These are phyloP conservation scores for Boletus insuetus DNA, from an alignment of 768 basidiomycete genomes.

Conservation along the genomic window DNA sequence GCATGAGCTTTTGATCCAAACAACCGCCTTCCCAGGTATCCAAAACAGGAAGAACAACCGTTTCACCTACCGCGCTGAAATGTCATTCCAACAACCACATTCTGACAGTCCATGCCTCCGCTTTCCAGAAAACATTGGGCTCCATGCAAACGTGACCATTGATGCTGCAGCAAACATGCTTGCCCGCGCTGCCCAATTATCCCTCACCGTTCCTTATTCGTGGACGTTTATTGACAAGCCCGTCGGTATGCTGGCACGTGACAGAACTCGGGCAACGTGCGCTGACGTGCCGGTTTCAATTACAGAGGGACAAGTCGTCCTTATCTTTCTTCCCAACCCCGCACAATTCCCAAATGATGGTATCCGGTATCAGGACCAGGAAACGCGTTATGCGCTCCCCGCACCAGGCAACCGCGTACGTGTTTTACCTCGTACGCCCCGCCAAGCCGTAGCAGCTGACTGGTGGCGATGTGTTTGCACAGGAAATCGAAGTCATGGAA, in stretches of 20 bases:
- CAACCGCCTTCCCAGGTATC: slow-evolving; percentile 16
- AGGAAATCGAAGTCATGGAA: slow-evolving; percentile 81
- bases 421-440: slow-evolving; percentile 1
- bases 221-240: slow-evolving; percentile 83
- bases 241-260: slow-evolving; percentile 43
- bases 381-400: slow-evolving; percentile 49
- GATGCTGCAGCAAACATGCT: slow-evolving; percentile 63
- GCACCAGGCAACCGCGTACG: slow-evolving; percentile 60
- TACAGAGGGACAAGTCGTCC: slow-evolving; percentile 61
- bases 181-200: slow-evolving; percentile 52
- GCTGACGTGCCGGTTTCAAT: neutral
- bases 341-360: slow-evolving; percentile 71
- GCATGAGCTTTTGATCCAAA: slow-evolving; percentile 29
- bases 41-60: slow-evolving; percentile 15
- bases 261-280: neutral
- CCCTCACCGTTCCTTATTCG: slow-evolving; percentile 58
- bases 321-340: slow-evolving; percentile 64
- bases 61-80: neutral
- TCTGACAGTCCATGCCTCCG: slow-evolving; percentile 66
- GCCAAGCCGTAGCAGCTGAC: neutral
- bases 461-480: neutral
- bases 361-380: slow-evolving; percentile 71
- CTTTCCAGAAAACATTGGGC: slow-evolving; percentile 63
- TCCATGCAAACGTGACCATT: slow-evolving; percentile 52
- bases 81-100: slow-evolving; percentile 46